Evolutionary conservation across 805 yeast species (phyloP), one percentile per base, ranked within the genome.

Genomic region (Yarrowia yakushimensis): DNA sequence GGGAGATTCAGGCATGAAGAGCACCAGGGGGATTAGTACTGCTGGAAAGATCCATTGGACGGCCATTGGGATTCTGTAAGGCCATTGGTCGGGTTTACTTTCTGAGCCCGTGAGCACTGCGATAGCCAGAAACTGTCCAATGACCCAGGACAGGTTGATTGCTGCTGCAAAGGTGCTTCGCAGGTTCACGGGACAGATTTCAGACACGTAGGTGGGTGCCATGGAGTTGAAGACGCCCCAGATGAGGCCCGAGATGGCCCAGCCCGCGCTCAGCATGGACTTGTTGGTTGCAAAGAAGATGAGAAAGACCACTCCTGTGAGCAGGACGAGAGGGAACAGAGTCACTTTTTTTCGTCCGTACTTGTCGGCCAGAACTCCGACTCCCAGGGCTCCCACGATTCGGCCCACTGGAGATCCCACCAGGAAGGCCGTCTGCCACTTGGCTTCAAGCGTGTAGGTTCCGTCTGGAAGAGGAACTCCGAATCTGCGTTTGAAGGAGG

Each of bases 261-360:
- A 37, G 25, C 42, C 42, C 1, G n/a, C 25, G 6, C 42, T 20
- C 25, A 37, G 25, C 42, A 37, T 20, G 25, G n/a, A 12, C 42
- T 37, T 37, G 23, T 20, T 20, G n/a, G 15, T 11, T 1, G 42
- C 42, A 6, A 37, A 37, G 25, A 37, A 37, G 42, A 11, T 9
- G 10, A 37, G n/a, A 7, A 37, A 37, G 9, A 20, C 18, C 15
- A 37, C 25, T 4, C 17, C 42, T 1, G 25, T 7, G 0, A 37
- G n/a, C 72, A 68, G 67, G 1, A 11, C 15, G 17, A 37, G 25
- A 4, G 42, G 25, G 12, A n/a, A 12, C 30, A 50, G 9, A 1
- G 31, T 33, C 10, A 80, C 78, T 66, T 69, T 71, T 43, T 82
- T 76, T 69, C 81, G 76, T 10, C 86, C 86, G 64, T 75, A 71